Evolutionary conservation across 2,329 filamentous ascomycete genomes (phyloP).

Genomic region (Pseudogymnoascus sp.): DNA sequence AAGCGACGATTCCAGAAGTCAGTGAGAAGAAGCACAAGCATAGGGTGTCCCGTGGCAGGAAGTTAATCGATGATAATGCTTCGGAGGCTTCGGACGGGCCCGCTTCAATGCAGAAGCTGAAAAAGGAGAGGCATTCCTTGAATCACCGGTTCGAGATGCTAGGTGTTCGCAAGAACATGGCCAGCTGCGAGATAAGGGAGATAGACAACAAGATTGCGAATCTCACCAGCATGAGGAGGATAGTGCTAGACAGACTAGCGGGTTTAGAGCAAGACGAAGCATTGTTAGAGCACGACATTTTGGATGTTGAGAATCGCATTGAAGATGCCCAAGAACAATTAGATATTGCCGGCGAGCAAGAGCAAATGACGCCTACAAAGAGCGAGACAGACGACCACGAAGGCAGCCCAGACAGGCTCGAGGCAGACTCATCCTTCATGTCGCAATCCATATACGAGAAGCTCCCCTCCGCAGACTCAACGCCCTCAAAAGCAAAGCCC

Average conservation of each 20-base stretch:
- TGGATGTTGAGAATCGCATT: constrained; percentile 54
- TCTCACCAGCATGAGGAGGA: constrained; percentile 83
- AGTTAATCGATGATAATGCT: constrained; percentile 62
- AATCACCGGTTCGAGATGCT: constrained; percentile 87
- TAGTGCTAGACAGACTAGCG: constrained; percentile 81
- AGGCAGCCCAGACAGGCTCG: constrained; percentile 32
- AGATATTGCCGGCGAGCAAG: constrained; percentile 52
- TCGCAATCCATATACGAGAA: constrained; percentile 97
- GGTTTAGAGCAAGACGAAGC: constrained; percentile 85
- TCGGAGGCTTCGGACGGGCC: constrained; percentile 46
- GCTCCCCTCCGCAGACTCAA: constrained; percentile 52
- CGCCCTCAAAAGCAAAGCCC: constrained; percentile 43
- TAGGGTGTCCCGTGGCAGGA: constrained; percentile 66
- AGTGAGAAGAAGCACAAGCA: constrained; percentile 64
- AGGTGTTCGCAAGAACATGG: constrained; percentile 92
- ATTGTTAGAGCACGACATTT: constrained; percentile 76
- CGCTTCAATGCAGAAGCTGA: constrained; percentile 64
- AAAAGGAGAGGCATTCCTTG: constrained; percentile 71
- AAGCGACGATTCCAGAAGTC: constrained; percentile 72
- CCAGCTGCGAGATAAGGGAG: constrained; percentile 88
- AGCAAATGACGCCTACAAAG: constrained; percentile 44
- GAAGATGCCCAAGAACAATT: constrained; percentile 54
- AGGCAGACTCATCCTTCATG: constrained; percentile 67
- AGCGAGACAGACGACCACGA: constrained; percentile 47
- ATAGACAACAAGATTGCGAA: constrained; percentile 97